Evolutionary conservation across 192 early-diverging fungal species (phyloP).

Genomic region (Coemansia guatemalensis): DNA sequence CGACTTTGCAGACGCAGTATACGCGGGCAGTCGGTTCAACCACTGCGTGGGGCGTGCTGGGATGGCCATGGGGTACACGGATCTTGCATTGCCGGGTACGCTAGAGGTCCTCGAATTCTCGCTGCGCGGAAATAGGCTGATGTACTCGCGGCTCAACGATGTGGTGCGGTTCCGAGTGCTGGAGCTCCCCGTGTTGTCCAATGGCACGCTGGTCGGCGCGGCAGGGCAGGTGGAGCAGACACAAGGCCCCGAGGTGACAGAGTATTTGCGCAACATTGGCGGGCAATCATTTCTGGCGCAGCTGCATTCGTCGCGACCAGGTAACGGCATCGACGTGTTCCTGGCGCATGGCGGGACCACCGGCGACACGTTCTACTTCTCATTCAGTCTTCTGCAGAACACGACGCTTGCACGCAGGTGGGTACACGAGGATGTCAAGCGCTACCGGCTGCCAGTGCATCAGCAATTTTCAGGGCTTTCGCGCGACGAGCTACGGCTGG

Average conservation of each 20-base stretch:
- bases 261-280: conserved; percentile 44
- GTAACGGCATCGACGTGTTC: conserved; percentile 42
- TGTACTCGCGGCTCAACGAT: conserved; percentile 52
- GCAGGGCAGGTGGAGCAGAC: conserved; percentile 21
- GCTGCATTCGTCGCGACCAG: conserved; percentile 45
- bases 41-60: conserved; percentile 38
- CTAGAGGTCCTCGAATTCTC: conserved; percentile 51
- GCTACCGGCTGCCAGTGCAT: conserved; percentile 49
- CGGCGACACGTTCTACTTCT: conserved; percentile 50
- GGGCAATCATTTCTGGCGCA: conserved; percentile 41
- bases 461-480: conserved; percentile 52
- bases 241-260: conserved; percentile 28
- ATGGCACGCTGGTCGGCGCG: conserved; percentile 26
- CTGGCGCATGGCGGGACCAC: conserved; percentile 37
- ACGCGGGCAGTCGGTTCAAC: conserved; percentile 22
- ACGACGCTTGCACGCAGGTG: conserved; percentile 28
- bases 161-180: conserved; percentile 48
- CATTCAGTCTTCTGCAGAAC: conserved; percentile 52
- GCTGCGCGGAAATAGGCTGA: conserved; percentile 38
- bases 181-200: conserved; percentile 17
- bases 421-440: conserved; percentile 39
- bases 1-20: conserved; percentile 34
- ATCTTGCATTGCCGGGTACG: conserved; percentile 33
- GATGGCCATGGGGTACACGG: conserved; percentile 16
- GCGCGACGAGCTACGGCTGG: conserved; percentile 53